Evolutionary conservation across 371 early-diverging fungal genomes (phyloP), one percentile per base, ranked within the genome.

Genomic region (Mortierella sp.): DNA sequence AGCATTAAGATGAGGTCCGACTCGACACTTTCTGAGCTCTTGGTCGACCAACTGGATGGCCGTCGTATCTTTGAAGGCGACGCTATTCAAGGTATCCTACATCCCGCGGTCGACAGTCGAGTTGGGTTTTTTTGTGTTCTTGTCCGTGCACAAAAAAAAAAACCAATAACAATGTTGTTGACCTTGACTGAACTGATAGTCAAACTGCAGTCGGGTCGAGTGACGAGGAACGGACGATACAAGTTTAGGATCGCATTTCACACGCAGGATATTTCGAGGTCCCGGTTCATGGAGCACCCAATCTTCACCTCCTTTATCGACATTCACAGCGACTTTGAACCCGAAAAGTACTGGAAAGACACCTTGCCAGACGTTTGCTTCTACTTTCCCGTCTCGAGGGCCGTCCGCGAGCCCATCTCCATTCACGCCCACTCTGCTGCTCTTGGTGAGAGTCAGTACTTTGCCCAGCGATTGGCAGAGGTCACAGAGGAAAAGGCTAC

Each of bases 1-100:
- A 71, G 68, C 55, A 45, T 79, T 50, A 74, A 71, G 37, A 40
- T 79, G 14, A 72, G 72, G 11, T 79, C 80, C 11, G 80, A 75
- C 47, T 68, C 80, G 19, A 79, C 80, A 3, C 71, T 79, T 4
- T 79, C 80, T 3, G 80, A 71, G 7, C 50, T 79, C 10, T 19
- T 71, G n/a, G 71, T 68, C 8, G 66, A 50, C 16, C 72, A 22
- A 1, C 24, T 79, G 13, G 73, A 79, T n/a, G 80, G 80, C 4
- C 53, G 29, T 8, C 66, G 68, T 37, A 44, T 79, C 14, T 63
- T 65, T 8, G 43, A 53, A 39, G 80, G 80, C 1, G 75, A 70
- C 9, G 53, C 63, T 11, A 70, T 74, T 7, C 71, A 64, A 64
- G 71, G 79, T 74, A 66, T 39, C 10, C 6, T 22, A 22, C 22